These are phyloP conservation scores for Penicillium hordei DNA, from an alignment of 2,329 filamentous ascomycete genomes.

Conservation along the genomic window DNA sequence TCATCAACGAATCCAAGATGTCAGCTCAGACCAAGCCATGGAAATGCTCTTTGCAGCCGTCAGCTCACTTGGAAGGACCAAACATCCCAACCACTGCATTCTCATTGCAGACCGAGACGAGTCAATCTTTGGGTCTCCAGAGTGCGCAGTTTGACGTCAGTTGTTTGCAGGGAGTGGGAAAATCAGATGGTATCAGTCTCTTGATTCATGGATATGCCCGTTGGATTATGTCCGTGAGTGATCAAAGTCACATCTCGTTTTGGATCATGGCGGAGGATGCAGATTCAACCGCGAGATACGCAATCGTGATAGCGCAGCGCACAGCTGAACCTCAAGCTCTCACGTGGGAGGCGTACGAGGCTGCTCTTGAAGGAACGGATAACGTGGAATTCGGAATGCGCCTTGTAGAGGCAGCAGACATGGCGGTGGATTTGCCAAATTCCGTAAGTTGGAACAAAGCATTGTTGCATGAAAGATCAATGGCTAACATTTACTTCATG, in stretches of 20 bases:
- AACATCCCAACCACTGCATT: background rate
- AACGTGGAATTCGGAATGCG: background rate
- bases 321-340: background rate
- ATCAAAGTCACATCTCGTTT: background rate
- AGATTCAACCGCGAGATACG: background rate
- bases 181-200: background rate
- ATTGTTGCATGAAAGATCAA: background rate
- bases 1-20: background rate
- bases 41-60: constrained; percentile 1
- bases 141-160: background rate
- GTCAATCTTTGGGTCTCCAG: background rate
- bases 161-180: background rate
- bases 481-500: background rate
- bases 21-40: background rate
- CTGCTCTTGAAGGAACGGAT: background rate
- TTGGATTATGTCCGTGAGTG: constrained; percentile 2
- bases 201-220: constrained; percentile 1
- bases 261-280: background rate
- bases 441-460: background rate
- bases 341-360: background rate
- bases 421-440: background rate
- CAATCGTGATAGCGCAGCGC: background rate
- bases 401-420: background rate
- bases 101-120: background rate
- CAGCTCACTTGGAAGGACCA: background rate